phyloP scores from a whole-genome alignment of 2,329 filamentous ascomycete genomes.

The Epichloe brachyelytri region DNA sequence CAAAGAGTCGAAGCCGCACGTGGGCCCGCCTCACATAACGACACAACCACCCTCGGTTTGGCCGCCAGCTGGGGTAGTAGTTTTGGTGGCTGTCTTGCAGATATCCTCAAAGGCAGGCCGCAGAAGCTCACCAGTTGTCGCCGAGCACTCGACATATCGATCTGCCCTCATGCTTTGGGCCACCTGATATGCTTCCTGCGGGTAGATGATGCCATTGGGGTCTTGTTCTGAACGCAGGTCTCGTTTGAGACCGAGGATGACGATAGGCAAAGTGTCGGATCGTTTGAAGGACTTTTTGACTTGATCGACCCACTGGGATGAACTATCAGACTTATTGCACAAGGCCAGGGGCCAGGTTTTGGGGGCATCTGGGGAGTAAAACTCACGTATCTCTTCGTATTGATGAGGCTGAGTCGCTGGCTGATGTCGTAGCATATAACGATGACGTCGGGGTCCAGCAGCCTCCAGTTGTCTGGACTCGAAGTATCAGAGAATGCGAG shows the following conservation, averaged over 20 bases:
- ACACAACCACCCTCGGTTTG: constrained; percentile 43
- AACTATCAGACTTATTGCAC: neutral
- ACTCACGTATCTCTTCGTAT: constrained; percentile 43
- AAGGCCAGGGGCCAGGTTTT: constrained; percentile 4
- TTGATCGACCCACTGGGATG: constrained; percentile 43
- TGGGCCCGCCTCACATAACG: constrained; percentile 29
- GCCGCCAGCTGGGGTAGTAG: constrained; percentile 31
- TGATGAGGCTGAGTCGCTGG: constrained; percentile 42
- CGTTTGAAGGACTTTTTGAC: constrained; percentile 34
- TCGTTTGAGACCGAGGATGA: constrained; percentile 47
- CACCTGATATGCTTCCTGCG: constrained; percentile 44
- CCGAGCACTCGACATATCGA: constrained; percentile 52
- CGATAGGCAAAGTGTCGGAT: constrained; percentile 36
- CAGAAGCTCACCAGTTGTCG: constrained; percentile 45
- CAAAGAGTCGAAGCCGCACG: too few species aligned
- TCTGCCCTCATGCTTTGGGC: constrained; percentile 48
- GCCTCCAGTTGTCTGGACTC: constrained; percentile 43
- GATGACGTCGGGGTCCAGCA: constrained; percentile 44
- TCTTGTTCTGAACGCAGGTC: constrained; percentile 45
- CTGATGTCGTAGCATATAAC: constrained; percentile 51
- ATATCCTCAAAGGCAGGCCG: constrained; percentile 47
- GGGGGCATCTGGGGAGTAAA: neutral
- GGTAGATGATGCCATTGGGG: constrained; percentile 47
- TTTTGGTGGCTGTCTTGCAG: constrained; percentile 40
- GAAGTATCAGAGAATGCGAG: constrained; percentile 49